Percentiles rank a stretch among this genome's conserved stretches.
These are phyloP conservation scores for Ananas comosus DNA, from an alignment of 176 grass and related monocot species.

Conservation along the genomic window DNA sequence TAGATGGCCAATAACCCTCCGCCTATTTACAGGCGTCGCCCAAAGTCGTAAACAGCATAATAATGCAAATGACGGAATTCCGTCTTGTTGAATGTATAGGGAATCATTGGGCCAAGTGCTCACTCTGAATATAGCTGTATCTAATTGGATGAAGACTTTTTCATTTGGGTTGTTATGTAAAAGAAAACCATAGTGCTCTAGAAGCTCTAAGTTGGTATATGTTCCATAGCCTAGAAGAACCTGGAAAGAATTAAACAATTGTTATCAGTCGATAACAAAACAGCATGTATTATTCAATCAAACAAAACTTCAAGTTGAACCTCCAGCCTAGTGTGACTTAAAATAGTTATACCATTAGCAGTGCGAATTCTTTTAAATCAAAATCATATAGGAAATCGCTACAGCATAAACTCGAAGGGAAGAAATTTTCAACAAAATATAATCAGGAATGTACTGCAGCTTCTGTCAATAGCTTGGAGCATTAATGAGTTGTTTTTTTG, in stretches of 20 bases:
- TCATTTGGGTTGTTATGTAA: conserved; percentile 75
- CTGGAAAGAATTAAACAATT: conserved; percentile 22
- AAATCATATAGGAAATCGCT: no score
- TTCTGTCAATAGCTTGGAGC: no score
- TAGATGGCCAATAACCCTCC: conserved; percentile 37
- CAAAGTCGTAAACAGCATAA: conserved; percentile 63
- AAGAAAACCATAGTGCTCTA: conserved; percentile 92
- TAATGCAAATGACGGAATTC: conserved; percentile 66
- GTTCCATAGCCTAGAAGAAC: conserved; percentile 75
- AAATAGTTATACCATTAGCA: neutral
- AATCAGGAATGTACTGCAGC: no score
- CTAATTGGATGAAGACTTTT: conserved; percentile 66
- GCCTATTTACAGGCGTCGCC: conserved; percentile 31
- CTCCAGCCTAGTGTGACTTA: neutral
- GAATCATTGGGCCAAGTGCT: conserved; percentile 53
- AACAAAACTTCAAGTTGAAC: neutral
- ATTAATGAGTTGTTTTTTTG: neutral
- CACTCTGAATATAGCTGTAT: conserved; percentile 39
- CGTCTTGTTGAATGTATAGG: conserved; percentile 66
- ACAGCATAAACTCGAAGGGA: no score
- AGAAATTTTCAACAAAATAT: no score
- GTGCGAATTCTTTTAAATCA: neutral
- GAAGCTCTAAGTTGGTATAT: conserved; percentile 80
- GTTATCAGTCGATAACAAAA: neutral
- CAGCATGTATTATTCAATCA: neutral